Evolutionary conservation across 1,284 basidiomycete species (phyloP), one percentile per base, ranked within the genome.

Genomic region (Sphagnurus paluster): DNA sequence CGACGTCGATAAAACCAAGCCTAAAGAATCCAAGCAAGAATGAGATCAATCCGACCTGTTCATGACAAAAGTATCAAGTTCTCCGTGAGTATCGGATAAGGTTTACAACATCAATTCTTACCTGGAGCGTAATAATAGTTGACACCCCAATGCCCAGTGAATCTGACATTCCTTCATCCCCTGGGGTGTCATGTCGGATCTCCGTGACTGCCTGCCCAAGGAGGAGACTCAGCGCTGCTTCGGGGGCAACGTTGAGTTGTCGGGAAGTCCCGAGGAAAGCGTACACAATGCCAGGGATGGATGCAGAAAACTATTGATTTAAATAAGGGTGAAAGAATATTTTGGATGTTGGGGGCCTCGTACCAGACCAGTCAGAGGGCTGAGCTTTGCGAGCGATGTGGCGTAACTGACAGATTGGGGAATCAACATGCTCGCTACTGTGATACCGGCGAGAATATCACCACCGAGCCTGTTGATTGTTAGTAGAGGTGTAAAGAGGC

Each of bases 391-490:
- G 5, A 98, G 72, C 2, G 90, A 87, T 1, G 87, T 85, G 2
- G 93, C 93, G 62, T 97, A 98, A 57, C 90, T 92, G 67, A 98
- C 90, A 1, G 89, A 91, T 64, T 93, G 91, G 3, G 94, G 94
- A 54, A 97, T 90, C 38, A 97, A 76, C 70, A 97, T 84, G 50
- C 87, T 91, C 6, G 93, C 90, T 5, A 96, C 83, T 0, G 93
- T 94, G 13, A 94, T 60, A 3, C 93, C 94, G 10, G 91, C 90
- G 0, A 92, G 73, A 6, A 91, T 57, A 65, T 97, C 93, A 9
- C 92, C 91, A 6, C 79, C 77, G 23, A 95, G 74, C 37, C 89
- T 92, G 57, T 9, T n/a, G 16, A 39, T 38, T 38, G 37, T 44
- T 57, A 48, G 60, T 48, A 32, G 48, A 32, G 30, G 20, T 21